These are phyloP conservation scores for Tricholomella constricta DNA, from an alignment of 768 basidiomycete species.

Conservation along the genomic window DNA sequence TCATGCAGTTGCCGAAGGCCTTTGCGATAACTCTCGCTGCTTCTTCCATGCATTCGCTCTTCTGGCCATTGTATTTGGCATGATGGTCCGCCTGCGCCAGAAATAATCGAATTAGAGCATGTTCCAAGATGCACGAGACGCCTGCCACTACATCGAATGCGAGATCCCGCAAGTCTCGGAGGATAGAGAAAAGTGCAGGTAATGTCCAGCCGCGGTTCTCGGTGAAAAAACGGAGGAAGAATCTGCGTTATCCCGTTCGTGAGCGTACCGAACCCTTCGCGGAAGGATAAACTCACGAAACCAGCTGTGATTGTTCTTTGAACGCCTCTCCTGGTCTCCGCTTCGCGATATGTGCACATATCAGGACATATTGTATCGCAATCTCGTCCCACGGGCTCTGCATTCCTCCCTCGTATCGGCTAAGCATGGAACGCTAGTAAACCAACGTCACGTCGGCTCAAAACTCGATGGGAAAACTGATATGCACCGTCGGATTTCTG, in stretches of 20 bases:
- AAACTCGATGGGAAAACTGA: conserved; percentile 8
- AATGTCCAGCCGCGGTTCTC: conserved; percentile 86
- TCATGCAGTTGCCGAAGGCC: conserved; percentile 88
- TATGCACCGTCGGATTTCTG: conserved; percentile 52
- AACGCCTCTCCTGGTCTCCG: conserved; percentile 73
- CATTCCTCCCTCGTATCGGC: conserved; percentile 62
- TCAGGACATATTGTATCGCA: conserved; percentile 78
- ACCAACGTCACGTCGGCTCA: conserved; percentile 11
- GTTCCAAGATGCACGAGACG: background rate
- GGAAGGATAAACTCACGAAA: conserved; percentile 58
- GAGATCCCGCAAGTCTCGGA: conserved; percentile 81
- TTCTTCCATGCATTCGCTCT: conserved; percentile 78
- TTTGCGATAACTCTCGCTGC: conserved; percentile 85
- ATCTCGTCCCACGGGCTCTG: conserved; percentile 85
- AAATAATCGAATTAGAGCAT: background rate
- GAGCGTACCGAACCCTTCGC: background rate
- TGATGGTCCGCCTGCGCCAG: conserved; percentile 58
- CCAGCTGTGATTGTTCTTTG: conserved; percentile 74
- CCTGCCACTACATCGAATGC: conserved; percentile 69
- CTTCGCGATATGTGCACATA: conserved; percentile 69
- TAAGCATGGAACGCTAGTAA: conserved; percentile 39
- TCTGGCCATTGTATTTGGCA: conserved; percentile 56
- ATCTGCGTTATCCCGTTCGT: conserved; percentile 34
- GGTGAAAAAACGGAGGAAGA: conserved; percentile 79
- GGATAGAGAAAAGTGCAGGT: conserved; percentile 77